Percentiles rank a stretch among this genome's conserved stretches.
Evolutionary conservation across 768 basidiomycete genomes (phyloP).

Genomic region (Termitomyces bulborhizus): DNA sequence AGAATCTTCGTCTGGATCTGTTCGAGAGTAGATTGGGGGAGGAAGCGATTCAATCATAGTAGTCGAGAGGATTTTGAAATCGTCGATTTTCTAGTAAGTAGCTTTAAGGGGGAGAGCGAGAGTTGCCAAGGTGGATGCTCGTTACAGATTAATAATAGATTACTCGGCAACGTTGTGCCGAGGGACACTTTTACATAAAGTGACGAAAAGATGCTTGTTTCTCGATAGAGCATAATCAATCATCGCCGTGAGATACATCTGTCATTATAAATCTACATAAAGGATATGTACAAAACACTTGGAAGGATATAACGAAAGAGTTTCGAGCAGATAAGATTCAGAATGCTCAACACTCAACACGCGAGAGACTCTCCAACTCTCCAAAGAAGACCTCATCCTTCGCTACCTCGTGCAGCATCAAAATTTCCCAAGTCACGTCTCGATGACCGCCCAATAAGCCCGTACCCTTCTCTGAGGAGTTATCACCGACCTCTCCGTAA

Average conservation of each 20-base stretch:
- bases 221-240: background rate
- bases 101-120: too few relatives aligned
- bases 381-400: constrained; percentile 64
- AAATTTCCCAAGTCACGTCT: constrained; percentile 63
- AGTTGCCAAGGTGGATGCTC: too few relatives aligned
- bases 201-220: too few relatives aligned
- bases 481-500: constrained; percentile 69
- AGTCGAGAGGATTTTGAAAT: background rate
- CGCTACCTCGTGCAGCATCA: constrained; percentile 61
- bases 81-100: too few relatives aligned
- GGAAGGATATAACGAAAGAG: constrained; percentile 5
- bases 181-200: too few relatives aligned
- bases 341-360: constrained; percentile 58
- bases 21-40: constrained; percentile 58
- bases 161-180: too few relatives aligned
- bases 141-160: too few relatives aligned
- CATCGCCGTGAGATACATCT: background rate
- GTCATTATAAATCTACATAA: background rate
- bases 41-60: constrained; percentile 40
- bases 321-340: background rate
- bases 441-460: constrained; percentile 70
- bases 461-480: constrained; percentile 60
- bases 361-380: constrained; percentile 73
- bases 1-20: constrained; percentile 24
- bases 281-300: constrained; percentile 3